Conservation (phyloP, 2,329 filamentous ascomycete species). For the Herpotrichia juniperi region DNA sequence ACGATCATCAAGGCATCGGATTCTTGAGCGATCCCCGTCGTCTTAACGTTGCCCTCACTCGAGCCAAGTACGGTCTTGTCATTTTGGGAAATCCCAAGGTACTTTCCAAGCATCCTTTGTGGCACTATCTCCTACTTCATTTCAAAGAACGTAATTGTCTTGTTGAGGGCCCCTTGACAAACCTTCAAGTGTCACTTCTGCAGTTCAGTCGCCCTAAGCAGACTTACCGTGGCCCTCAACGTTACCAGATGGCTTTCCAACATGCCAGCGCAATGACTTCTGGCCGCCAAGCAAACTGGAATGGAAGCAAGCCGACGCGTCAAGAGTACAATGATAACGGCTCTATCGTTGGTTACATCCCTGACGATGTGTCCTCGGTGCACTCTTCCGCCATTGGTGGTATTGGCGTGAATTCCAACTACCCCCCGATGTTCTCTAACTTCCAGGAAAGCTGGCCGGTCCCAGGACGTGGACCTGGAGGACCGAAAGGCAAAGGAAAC, state of each 20-base stretch:
- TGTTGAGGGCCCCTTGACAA: slow-evolving; percentile 92
- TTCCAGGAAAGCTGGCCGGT: slow-evolving; percentile 94
- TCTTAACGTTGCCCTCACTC: slow-evolving; percentile 94
- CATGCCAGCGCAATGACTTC: slow-evolving; percentile 66
- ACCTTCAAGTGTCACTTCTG: slow-evolving; percentile 91
- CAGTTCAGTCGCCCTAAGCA: slow-evolving; percentile 96
- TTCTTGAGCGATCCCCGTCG: slow-evolving; percentile 97
- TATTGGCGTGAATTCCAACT: slow-evolving; percentile 79
- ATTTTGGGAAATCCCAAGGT: slow-evolving; percentile 98
- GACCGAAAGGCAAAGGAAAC: slow-evolving; percentile 64
- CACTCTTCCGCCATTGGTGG: slow-evolving; percentile 90
- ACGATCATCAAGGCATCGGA: slow-evolving; percentile 98
- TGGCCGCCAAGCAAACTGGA: slow-evolving; percentile 41
- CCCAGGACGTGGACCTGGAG: slow-evolving; percentile 70
- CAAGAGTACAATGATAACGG: slow-evolving; percentile 73
- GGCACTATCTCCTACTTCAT: slow-evolving; percentile 93
- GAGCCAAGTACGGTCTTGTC: slow-evolving; percentile 94
- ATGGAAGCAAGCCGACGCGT: slow-evolving; percentile 56
- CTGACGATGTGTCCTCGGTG: slow-evolving; percentile 94
- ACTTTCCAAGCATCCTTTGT: slow-evolving; percentile 94
- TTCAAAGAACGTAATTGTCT: slow-evolving; percentile 97
- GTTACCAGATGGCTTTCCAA: slow-evolving; percentile 81
- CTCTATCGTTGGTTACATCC: slow-evolving; percentile 93
- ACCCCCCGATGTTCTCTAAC: slow-evolving; percentile 93
- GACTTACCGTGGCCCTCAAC: slow-evolving; percentile 85